Evolutionary conservation across 2,329 filamentous ascomycete genomes (phyloP).

Genomic region (Boeremia lycopersici): DNA sequence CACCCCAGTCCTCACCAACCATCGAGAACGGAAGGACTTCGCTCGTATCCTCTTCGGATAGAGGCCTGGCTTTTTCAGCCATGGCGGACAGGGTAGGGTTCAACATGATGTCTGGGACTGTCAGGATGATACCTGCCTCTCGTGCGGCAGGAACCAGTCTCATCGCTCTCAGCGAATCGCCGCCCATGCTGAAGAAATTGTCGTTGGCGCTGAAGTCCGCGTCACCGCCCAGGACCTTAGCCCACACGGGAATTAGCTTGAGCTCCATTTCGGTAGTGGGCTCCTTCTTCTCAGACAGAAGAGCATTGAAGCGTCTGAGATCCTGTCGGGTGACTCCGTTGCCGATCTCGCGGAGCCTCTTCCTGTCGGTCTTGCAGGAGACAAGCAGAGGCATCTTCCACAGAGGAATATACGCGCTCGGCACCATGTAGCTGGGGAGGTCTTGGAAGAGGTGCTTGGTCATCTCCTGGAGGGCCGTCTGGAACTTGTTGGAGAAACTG

Average conservation of each 20-base stretch:
- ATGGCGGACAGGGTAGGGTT: conserved; percentile 54
- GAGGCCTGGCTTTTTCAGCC: conserved; percentile 46
- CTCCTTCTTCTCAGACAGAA: conserved; percentile 52
- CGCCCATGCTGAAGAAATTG: conserved; percentile 56
- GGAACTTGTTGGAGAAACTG: conserved; percentile 41
- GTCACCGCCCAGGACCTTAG: conserved; percentile 40
- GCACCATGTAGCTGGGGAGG: conserved; percentile 46
- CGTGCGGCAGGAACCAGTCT: conserved; percentile 63
- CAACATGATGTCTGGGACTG: conserved; percentile 62
- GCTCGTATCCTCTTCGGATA: conserved; percentile 23
- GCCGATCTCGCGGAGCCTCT: conserved; percentile 43
- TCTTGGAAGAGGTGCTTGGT: conserved; percentile 35
- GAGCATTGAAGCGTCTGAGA: conserved; percentile 40
- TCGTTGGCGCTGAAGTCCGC: conserved; percentile 42
- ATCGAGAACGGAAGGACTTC: conserved; percentile 45
- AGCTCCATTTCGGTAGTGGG: conserved; percentile 40
- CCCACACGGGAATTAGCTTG: conserved; percentile 38
- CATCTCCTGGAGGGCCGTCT: conserved; percentile 36
- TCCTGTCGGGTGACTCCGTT: conserved; percentile 39
- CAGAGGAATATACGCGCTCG: conserved; percentile 43
- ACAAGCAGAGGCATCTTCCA: conserved; percentile 46
- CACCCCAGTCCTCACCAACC: conserved; percentile 30
- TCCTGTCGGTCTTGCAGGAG: conserved; percentile 45
- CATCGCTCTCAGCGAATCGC: conserved; percentile 59
- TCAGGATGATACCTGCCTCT: conserved; percentile 55